A percentile compares a stretch with the other conserved stretches of the same genome.
Conservation (phyloP, 768 basidiomycete genomes). For the Trametes cinnabarina region DNA sequence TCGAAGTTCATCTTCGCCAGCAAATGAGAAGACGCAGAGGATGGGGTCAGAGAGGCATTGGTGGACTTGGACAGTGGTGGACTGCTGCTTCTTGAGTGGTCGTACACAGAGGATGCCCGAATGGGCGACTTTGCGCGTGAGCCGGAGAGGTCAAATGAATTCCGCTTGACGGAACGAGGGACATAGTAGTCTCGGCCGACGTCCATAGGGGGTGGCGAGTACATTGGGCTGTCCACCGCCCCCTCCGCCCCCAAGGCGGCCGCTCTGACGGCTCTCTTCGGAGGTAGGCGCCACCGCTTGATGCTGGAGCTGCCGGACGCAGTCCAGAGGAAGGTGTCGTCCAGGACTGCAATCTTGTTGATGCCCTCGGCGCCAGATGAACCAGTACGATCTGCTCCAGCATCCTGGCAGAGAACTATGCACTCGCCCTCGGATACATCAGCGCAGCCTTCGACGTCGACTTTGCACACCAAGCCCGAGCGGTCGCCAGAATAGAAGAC, state of each 20-base stretch:
- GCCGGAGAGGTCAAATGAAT: constrained; percentile 19
- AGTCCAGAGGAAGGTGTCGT: constrained; percentile 87
- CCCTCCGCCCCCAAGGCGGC: constrained; percentile 20
- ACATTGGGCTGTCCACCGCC: constrained; percentile 13
- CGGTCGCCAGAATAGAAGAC: constrained; percentile 95
- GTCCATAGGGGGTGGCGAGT: constrained; percentile 14
- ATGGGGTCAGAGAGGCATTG: constrained; percentile 24
- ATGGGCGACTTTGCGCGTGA: constrained; percentile 13
- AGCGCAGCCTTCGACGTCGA: constrained; percentile 82
- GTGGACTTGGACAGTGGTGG: constrained; percentile 8
- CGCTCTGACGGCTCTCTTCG: constrained; percentile 39
- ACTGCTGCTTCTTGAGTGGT: constrained; percentile 16
- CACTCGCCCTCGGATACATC: constrained; percentile 91
- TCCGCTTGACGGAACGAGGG: constrained; percentile 9
- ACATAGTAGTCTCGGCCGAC: constrained; percentile 9
- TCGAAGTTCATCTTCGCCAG: constrained; percentile 12
- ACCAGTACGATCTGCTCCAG: constrained; percentile 37
- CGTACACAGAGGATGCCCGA: constrained; percentile 1
- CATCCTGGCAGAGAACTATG: constrained; percentile 72
- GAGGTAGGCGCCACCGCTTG: constrained; percentile 76
- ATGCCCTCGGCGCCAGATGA: constrained; percentile 56
- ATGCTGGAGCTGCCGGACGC: constrained; percentile 81
- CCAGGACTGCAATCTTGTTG: constrained; percentile 78
- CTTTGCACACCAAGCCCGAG: constrained; percentile 83
- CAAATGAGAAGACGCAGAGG: constrained; percentile 16